Evolutionary conservation across 2,329 filamentous ascomycete species (phyloP), one percentile per base, ranked within the genome.

Genomic region (Aspergillus sp.): DNA sequence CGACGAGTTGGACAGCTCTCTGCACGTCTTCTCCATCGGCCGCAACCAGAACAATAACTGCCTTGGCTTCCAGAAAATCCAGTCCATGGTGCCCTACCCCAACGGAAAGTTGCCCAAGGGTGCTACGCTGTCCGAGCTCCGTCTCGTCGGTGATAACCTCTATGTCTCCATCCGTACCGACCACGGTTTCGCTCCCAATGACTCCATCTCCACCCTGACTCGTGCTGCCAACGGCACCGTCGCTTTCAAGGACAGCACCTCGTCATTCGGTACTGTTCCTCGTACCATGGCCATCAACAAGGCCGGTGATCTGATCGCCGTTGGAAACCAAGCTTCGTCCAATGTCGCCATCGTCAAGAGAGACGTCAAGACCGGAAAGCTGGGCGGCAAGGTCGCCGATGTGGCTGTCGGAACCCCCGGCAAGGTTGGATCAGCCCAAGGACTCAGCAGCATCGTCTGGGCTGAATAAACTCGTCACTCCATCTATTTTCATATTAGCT

Each of bases 201-300:
- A 66, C 45, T 66, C 62, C 1, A 52, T 66, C 33, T 55, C 58
- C 10, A 56, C 52, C 6, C 48, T 62, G 41, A 28, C 42, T n/a
- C 53, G 49, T n/a, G 34, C 39, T 0, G 84, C 88, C 61, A 77
- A 84, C n/a, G 85, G 83, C 6, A 69, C 64, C 1, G 70, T 88
- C 27, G 64, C 58, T 0, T 74, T 79, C 44, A 60, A 79, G 3
- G 76, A 84, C 53, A 71, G 81, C 27, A 75, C 75, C n/a, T 73
- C 84, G 0, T 76, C 81, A 0, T 83, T 83, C 39, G 87, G 87
- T 2, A 62, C 68, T 6, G 77, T 74, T 43, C 86, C 87, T 0
- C 75, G 86, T 19, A 83, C 85, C 33, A 85, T 88, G 61, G 77
- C 75, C 40, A 66, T 88, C 44, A 89, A 85, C 62, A 74, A 73